Evolutionary conservation across 2,329 filamentous ascomycete genomes (phyloP).

Genomic region (Endoconidiophora laricicola): DNA sequence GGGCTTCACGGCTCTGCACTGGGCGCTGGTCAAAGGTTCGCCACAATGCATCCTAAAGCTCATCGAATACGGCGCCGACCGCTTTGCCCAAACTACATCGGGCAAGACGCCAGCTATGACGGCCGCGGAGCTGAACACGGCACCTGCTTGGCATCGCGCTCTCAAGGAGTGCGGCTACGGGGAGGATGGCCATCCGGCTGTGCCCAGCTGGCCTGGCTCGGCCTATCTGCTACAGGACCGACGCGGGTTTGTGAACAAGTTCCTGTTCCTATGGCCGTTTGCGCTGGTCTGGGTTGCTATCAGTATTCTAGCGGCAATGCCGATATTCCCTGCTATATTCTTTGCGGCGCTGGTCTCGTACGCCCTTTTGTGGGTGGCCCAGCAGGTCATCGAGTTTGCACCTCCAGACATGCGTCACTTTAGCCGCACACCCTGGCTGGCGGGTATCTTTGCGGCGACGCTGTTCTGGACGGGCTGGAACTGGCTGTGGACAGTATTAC

Average conservation of each 20-base stretch:
- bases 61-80: constrained; percentile 86
- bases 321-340: constrained; percentile 62
- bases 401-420: constrained; percentile 78
- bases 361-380: constrained; percentile 59
- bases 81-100: constrained; percentile 74
- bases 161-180: constrained; percentile 74
- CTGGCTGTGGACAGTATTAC: constrained; percentile 60
- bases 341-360: constrained; percentile 48
- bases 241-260: constrained; percentile 60
- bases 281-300: constrained; percentile 55
- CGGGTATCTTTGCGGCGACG: constrained; percentile 80
- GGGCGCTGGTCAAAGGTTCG: constrained; percentile 89
- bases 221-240: constrained; percentile 61
- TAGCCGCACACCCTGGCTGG: constrained; percentile 83
- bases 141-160: constrained; percentile 64
- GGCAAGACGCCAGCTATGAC: constrained; percentile 82
- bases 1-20: constrained; percentile 87
- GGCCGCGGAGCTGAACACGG: constrained; percentile 79
- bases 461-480: constrained; percentile 65
- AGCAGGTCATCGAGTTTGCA: constrained; percentile 64
- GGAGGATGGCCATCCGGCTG: constrained; percentile 54
- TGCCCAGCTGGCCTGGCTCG: constrained; percentile 54
- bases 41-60: constrained; percentile 81
- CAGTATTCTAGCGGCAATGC: constrained; percentile 55
- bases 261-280: constrained; percentile 83